Base-by-base conservation (phyloP, 2,329 filamentous ascomycete species). In the Tolypocladium ovalisporum region DNA sequence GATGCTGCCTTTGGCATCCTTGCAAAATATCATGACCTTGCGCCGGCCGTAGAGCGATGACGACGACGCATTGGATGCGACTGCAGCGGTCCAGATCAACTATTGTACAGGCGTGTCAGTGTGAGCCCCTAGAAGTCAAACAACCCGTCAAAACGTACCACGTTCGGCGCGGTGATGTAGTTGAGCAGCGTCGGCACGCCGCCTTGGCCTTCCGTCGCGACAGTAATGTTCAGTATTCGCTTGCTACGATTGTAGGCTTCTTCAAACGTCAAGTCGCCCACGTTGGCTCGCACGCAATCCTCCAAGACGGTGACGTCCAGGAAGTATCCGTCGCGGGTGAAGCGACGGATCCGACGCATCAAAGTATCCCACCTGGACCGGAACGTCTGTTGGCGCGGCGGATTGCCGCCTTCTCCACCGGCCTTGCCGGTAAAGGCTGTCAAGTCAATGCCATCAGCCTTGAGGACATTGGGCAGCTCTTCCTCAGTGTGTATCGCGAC, bases 151-250 rank as follows among this genome's bases (percentile, higher is more conserved):
- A 42, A 22, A 85, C 87, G 63, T 80, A 91, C 88, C 65, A 97
- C 91, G 67, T 97, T 93, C 4, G 93, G 93, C 3, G 93, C 89
- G 1, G 92, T 97, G 54, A 97, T 79, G 68, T 97, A 94, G 71
- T 97, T 97, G 37, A 97, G 80, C 36, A 97, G 75, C 52, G 88
- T 91, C 2, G 92, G 92, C 1, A 93, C 84, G 37, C 89, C 90
- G 17, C 84, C 85, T 60, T 86, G 83, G 7, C 83, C 84, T 27
- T 84, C 85, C 1, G 88, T 89, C 0, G 89, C 88, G 27, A 97
- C 86, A 0, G 91, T 96, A 62, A 97, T 97, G 68, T 97, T 97
- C 63, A 97, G 76, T 4, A 96, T 85, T 54, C 90, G 80, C 67
- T 94, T 94, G 42, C 90, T 96, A 60, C 85, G 84, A 55, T 86